A percentile compares a stretch with the other conserved stretches of the same genome.
Conservation (phyloP, 352 stramenopile species). For the Phytophthora colocasiae region DNA sequence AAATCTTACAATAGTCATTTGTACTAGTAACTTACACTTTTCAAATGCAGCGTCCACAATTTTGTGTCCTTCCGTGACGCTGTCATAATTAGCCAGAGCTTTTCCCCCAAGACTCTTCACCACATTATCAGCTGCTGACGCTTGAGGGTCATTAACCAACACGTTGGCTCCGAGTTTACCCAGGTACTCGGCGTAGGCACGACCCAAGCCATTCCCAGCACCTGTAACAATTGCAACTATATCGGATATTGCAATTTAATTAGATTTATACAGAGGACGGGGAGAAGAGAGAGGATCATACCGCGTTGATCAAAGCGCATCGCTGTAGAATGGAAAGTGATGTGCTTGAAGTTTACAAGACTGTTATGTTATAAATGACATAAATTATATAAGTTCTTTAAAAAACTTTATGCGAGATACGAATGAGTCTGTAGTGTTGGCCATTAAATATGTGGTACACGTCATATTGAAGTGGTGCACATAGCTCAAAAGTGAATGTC, state of each 20-base stretch:
- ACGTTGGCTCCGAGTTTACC: slow-evolving; percentile 70
- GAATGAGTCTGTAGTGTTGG: too few relatives aligned
- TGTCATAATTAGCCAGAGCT: slow-evolving; percentile 80
- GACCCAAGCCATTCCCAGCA: slow-evolving; percentile 84
- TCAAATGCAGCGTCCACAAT: slow-evolving; percentile 87
- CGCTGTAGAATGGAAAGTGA: slow-evolving; percentile 7
- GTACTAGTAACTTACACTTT: slow-evolving; percentile 56
- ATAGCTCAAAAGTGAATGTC: neutral
- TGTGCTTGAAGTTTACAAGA: slow-evolving; percentile 15
- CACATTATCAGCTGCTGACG: slow-evolving; percentile 67
- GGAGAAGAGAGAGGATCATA: slow-evolving; percentile 2
- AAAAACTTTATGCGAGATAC: too few relatives aligned
- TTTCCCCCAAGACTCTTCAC: slow-evolving; percentile 59
- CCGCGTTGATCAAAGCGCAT: slow-evolving; percentile 68
- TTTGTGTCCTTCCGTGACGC: slow-evolving; percentile 70
- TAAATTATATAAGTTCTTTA: too few relatives aligned
- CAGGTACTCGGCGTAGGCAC: slow-evolving; percentile 85
- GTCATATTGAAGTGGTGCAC: slow-evolving; percentile 2
- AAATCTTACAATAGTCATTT: neutral
- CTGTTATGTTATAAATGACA: too few relatives aligned
- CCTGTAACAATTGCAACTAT: slow-evolving; percentile 89
- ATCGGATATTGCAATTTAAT: neutral
- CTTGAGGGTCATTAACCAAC: slow-evolving; percentile 84
- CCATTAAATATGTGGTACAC: too few relatives aligned
- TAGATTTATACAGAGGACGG: neutral